Percentiles rank a stretch among this genome's conserved stretches.
Evolutionary conservation across 257 asterid genomes (phyloP).

Genomic region (Ehretia macrophylla): DNA sequence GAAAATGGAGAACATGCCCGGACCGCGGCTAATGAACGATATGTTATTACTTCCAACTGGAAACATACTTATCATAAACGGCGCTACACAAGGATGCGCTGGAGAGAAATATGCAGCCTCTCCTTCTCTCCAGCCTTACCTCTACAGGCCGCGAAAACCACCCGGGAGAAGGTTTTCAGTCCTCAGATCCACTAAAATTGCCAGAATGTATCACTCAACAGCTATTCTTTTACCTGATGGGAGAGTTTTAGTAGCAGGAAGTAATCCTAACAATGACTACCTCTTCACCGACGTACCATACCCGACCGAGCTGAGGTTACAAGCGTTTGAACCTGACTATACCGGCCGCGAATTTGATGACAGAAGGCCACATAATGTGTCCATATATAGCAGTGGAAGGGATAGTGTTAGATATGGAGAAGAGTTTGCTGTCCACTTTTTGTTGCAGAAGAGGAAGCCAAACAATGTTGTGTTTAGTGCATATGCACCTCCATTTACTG

Average conservation of each 20-base stretch:
- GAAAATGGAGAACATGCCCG: constrained; percentile 64
- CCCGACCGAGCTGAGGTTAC: constrained; percentile 59
- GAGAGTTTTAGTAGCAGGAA: constrained; percentile 52
- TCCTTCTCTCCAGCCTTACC: constrained; percentile 47
- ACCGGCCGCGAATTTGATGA: constrained; percentile 31
- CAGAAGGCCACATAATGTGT: constrained; percentile 43
- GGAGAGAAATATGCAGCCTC: constrained; percentile 35
- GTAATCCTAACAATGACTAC: constrained; percentile 51
- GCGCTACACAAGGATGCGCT: constrained; percentile 41
- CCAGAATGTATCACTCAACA: constrained; percentile 59
- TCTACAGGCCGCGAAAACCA: constrained; percentile 42
- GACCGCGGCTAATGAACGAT: constrained; percentile 44
- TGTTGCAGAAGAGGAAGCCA: constrained; percentile 10
- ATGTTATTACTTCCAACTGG: constrained; percentile 67
- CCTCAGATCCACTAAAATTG: constrained; percentile 37
- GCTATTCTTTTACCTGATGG: constrained; percentile 57
- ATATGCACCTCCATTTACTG: constrained; percentile 54
- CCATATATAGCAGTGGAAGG: constrained; percentile 8
- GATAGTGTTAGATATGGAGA: constrained; percentile 33
- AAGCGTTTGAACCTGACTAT: constrained; percentile 44
- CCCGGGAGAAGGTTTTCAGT: constrained; percentile 34
- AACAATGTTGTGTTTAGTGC: constrained; percentile 30
- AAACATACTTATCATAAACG: constrained; percentile 55
- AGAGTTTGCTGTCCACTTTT: constrained; percentile 35
- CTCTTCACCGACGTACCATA: constrained; percentile 24